phyloP scores from a whole-genome alignment of 2,329 filamentous ascomycete species.

The Stachybotrys elegans region DNA sequence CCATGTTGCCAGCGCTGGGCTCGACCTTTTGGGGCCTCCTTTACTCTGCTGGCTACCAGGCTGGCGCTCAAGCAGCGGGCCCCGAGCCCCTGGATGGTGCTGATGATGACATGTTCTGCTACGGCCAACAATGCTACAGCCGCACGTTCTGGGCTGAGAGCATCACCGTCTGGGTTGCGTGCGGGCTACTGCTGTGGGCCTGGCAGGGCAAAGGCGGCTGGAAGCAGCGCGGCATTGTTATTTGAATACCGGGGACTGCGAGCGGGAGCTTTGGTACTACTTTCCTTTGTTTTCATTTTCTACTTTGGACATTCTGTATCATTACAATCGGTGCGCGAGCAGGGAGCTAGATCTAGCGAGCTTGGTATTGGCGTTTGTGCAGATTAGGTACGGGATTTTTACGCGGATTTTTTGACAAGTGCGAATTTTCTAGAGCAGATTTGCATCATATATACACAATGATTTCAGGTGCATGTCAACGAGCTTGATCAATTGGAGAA shows the following conservation, averaged over 20 bases:
- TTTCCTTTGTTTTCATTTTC: not conserved
- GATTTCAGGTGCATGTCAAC: too few relatives aligned
- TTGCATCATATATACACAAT: too few relatives aligned
- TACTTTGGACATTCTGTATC: too few relatives aligned
- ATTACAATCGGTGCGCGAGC: too few relatives aligned
- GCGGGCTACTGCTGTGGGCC: conserved; percentile 66
- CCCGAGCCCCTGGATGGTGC: conserved; percentile 20
- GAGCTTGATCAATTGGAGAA: too few relatives aligned
- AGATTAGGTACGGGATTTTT: too few relatives aligned
- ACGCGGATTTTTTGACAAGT: too few relatives aligned
- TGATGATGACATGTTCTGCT: conserved; percentile 61
- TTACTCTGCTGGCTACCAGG: conserved; percentile 79
- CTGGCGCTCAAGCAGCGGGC: conserved; percentile 46
- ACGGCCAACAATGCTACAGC: conserved; percentile 77
- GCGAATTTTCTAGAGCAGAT: too few relatives aligned
- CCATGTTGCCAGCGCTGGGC: conserved; percentile 82
- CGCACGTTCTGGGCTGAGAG: conserved; percentile 83
- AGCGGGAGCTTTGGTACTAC: too few relatives aligned
- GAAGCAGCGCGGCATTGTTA: conserved; percentile 69
- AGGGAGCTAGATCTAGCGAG: too few relatives aligned
- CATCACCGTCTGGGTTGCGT: conserved; percentile 71
- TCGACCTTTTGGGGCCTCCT: conserved; percentile 86
- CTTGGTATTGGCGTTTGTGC: too few relatives aligned
- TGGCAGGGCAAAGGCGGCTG: conserved; percentile 78
- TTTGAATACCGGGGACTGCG: conserved; percentile 34